Evolutionary conservation across 1,284 basidiomycete genomes (phyloP).

Genomic region (Irpex rosettiformis): DNA sequence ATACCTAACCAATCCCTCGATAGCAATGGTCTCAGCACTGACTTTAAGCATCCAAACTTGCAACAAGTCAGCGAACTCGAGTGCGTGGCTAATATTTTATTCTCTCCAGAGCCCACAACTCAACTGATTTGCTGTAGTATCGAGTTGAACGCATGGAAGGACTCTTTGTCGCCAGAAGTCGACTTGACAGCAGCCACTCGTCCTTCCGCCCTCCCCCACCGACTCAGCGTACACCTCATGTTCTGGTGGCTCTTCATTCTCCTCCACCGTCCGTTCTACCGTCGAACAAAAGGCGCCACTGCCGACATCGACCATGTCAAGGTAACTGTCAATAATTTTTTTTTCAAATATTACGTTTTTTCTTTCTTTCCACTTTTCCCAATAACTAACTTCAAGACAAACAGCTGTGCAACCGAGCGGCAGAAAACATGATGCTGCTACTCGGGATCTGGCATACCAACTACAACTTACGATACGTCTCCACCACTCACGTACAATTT

Average conservation of each 20-base stretch:
- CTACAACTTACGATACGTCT: conserved; percentile 58
- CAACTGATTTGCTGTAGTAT: too few relatives aligned
- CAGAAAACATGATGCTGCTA: conserved; percentile 60
- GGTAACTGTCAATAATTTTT: conserved; percentile 27
- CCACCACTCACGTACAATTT: conserved; percentile 61
- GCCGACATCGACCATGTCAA: conserved; percentile 48
- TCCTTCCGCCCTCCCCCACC: conserved; percentile 51
- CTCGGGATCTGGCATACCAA: conserved; percentile 51
- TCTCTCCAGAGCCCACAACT: too few relatives aligned
- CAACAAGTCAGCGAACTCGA: conserved; percentile 53
- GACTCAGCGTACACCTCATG: conserved; percentile 59
- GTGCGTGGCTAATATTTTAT: conserved; percentile 33
- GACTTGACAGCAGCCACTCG: conserved; percentile 49
- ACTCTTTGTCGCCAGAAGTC: conserved; percentile 49
- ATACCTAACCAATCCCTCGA: too few relatives aligned
- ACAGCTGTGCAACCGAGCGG: conserved; percentile 62
- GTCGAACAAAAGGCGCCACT: conserved; percentile 40
- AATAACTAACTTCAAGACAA: not conserved
- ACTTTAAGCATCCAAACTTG: conserved; percentile 37
- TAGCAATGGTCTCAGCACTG: conserved; percentile 42
- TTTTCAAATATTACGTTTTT: not conserved
- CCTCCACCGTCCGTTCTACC: conserved; percentile 64
- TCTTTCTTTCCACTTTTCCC: too few relatives aligned
- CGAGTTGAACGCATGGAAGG: conserved; percentile 59
- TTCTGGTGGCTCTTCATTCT: conserved; percentile 66